Evolutionary conservation across 2,329 filamentous ascomycete species (phyloP).

Genomic region (Exutisphaerella laricina): DNA sequence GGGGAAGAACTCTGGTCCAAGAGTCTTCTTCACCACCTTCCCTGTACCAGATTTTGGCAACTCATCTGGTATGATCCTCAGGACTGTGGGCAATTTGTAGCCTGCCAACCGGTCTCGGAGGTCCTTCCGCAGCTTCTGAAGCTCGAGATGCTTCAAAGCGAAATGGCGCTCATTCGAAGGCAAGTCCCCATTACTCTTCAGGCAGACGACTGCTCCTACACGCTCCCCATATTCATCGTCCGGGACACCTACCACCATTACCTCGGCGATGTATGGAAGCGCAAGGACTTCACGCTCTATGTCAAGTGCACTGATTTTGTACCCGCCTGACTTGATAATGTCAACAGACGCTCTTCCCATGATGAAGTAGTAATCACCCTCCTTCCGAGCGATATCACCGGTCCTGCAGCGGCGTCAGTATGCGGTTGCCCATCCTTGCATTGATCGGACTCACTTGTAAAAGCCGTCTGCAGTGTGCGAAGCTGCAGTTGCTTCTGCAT

Average conservation of each 20-base stretch:
- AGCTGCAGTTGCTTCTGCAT: conserved; percentile 27
- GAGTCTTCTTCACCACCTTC: conserved; percentile 47
- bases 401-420: conserved; percentile 11
- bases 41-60: conserved; percentile 46
- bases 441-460: conserved; percentile 20
- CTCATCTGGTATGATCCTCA: conserved; percentile 42
- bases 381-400: conserved; percentile 34
- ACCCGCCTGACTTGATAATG: conserved; percentile 52
- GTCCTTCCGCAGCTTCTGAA: conserved; percentile 42
- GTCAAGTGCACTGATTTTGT: conserved; percentile 52
- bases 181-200: conserved; percentile 33
- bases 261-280: conserved; percentile 46
- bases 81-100: conserved; percentile 47
- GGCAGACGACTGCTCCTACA: conserved; percentile 48
- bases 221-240: conserved; percentile 52
- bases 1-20: conserved; percentile 31
- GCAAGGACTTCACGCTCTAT: conserved; percentile 50
- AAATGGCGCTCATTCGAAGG: conserved; percentile 16
- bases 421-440: background rate
- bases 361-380: conserved; percentile 48
- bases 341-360: conserved; percentile 49
- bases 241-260: conserved; percentile 49
- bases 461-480: conserved; percentile 31
- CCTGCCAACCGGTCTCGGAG: conserved; percentile 41
- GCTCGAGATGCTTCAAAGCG: conserved; percentile 29